Evolutionary conservation across 805 yeast species (phyloP).

Genomic region (Wickerhamomyces chambardii): DNA sequence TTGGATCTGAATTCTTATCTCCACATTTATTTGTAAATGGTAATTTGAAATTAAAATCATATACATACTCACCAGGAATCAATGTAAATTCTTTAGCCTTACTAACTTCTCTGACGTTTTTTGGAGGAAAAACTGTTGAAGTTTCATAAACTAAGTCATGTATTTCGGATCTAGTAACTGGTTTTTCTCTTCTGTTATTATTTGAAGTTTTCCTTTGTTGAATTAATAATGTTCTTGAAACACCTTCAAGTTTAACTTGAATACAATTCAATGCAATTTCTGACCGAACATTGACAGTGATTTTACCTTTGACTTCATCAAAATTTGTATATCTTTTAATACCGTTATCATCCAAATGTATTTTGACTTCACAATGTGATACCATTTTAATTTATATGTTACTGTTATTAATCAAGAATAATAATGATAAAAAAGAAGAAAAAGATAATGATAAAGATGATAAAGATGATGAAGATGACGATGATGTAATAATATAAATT

Average conservation of each 20-base stretch:
- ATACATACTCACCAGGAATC: slow-evolving; percentile 40
- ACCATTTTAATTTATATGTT: background rate
- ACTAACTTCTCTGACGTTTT: slow-evolving; percentile 31
- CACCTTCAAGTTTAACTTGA: slow-evolving; percentile 41
- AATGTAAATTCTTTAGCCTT: slow-evolving; percentile 35
- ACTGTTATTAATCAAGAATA: too few relatives aligned
- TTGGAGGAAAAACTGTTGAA: slow-evolving; percentile 37
- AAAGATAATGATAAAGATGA: too few relatives aligned
- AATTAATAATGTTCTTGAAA: slow-evolving; percentile 27
- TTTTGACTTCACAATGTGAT: slow-evolving; percentile 3
- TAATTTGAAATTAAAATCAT: slow-evolving; percentile 27
- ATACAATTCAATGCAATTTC: slow-evolving; percentile 32
- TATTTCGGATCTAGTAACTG: slow-evolving; percentile 2
- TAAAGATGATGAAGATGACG: too few relatives aligned
- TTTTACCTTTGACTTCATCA: slow-evolving; percentile 33
- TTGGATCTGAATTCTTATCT: slow-evolving; percentile 26
- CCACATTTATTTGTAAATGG: slow-evolving; percentile 23
- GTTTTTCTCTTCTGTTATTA: slow-evolving; percentile 1
- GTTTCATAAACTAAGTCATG: slow-evolving; percentile 39
- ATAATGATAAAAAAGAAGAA: too few relatives aligned
- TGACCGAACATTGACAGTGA: slow-evolving; percentile 27
- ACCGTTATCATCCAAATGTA: slow-evolving; percentile 2
- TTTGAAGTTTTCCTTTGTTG: slow-evolving; percentile 14
- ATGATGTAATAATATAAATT: too few relatives aligned
- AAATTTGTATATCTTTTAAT: slow-evolving; percentile 29